Evolutionary conservation across 2,329 filamentous ascomycete genomes (phyloP), one percentile per base, ranked within the genome.

Genomic region (Beauveria sp.): DNA sequence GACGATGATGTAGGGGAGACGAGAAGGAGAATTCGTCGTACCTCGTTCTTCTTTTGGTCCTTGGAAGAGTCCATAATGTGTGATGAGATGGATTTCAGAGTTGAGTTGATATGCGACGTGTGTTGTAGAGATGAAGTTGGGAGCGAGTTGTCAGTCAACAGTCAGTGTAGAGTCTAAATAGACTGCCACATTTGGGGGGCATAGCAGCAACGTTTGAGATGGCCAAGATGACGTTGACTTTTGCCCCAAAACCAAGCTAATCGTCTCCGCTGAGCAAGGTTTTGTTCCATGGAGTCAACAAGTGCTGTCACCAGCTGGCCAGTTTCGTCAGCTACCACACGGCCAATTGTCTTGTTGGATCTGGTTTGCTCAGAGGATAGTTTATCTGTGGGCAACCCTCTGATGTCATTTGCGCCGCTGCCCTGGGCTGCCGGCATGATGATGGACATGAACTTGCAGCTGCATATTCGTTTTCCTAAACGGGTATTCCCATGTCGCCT

Each of bases 21-120:
- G 60, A 50, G 46, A 30, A 49, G 52, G 51, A 50, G 57, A 45
- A 47, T 42, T 50, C 16, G 16, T 58, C 68, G 53, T 64, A 69
- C 71, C 65, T 72, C 70, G 22, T 72, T 70, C 66, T 66, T 67
- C 58, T 72, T 66, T 62, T 71, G 68, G 59, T 71, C 65, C 53
- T 69, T 72, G 65, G 65, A 65, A 58, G 66, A 58, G 47, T 68
- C 66, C 71, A 72, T 72, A 59, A 50, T 67, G 46, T 42, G 5
- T 53, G 24, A 38, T 38, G 30, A 7, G 38, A 20, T 24, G n/a
- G 14, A 3, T n/a, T 57, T 22, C 26, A 49, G 38, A 30, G 14
- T 49, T 38, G 28, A 49, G 12, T 10, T 38, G 30, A 28, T 28
- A 4, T 22, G 8, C n/a, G 4, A 45, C 16, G 38, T 45, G 52